Conservation (phyloP, 768 basidiomycete genomes). For the Pleurotus salmoneostramineus region DNA sequence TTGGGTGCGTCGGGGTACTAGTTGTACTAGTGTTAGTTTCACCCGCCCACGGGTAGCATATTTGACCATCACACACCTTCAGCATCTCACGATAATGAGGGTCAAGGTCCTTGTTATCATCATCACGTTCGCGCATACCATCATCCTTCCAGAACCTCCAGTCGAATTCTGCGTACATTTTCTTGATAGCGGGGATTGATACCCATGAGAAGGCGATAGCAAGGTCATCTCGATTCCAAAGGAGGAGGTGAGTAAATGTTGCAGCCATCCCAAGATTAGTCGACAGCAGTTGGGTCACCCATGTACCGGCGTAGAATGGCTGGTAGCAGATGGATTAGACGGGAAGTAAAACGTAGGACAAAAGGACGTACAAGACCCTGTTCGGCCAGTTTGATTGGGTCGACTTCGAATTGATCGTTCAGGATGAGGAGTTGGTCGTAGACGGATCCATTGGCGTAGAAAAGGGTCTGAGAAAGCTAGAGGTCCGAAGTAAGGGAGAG, state of each 20-base stretch:
- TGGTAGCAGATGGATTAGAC: constrained; percentile 7
- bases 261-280: constrained; percentile 46
- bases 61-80: constrained; percentile 25
- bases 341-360: background rate
- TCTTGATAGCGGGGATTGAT: constrained; percentile 26
- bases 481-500: constrained; percentile 32
- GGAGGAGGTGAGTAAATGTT: constrained; percentile 41
- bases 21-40: background rate
- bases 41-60: background rate
- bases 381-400: constrained; percentile 12
- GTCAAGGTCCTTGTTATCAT: constrained; percentile 31
- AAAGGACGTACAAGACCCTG: constrained; percentile 31
- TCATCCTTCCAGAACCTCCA: constrained; percentile 40
- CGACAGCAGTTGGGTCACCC: constrained; percentile 38
- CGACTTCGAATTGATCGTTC: constrained; percentile 21
- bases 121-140: constrained; percentile 28
- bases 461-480: constrained; percentile 40
- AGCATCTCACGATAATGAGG: constrained; percentile 51
- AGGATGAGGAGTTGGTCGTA: constrained; percentile 39
- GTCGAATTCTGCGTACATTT: constrained; percentile 29
- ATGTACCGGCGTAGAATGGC: constrained; percentile 46
- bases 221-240: constrained; percentile 42
- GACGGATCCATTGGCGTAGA: constrained; percentile 43
- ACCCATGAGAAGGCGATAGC: constrained; percentile 42
- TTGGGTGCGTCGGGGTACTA: constrained; percentile 54